These are phyloP conservation scores for Exophiala mesophila DNA, from an alignment of 2,329 filamentous ascomycete species.

Conservation along the genomic window DNA sequence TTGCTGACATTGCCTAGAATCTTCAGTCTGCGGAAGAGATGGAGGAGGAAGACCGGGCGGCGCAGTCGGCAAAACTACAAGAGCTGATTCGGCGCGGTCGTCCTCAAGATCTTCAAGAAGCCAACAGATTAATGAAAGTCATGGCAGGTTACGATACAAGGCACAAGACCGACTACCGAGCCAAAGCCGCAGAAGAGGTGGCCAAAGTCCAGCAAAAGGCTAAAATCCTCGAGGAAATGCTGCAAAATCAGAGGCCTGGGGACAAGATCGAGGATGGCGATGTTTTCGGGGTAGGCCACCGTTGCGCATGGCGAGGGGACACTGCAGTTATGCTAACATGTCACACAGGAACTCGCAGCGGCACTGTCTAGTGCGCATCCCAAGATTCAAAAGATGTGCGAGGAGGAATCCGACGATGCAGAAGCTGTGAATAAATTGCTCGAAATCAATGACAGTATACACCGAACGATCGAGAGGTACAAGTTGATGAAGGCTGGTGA, in stretches of 20 bases:
- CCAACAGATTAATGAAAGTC: slow-evolving; percentile 96
- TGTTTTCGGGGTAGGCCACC: slow-evolving; percentile 57
- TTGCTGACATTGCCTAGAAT: slow-evolving; percentile 55
- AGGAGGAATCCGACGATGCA: slow-evolving; percentile 94
- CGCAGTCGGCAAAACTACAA: slow-evolving; percentile 96
- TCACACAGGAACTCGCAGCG: slow-evolving; percentile 69
- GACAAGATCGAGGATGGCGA: slow-evolving; percentile 70
- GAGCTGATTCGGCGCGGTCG: slow-evolving; percentile 89
- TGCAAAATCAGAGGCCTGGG: slow-evolving; percentile 76
- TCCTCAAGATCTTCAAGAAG: slow-evolving; percentile 91
- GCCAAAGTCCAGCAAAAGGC: slow-evolving; percentile 95
- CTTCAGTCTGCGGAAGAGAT: slow-evolving; percentile 96
- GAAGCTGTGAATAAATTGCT: slow-evolving; percentile 93
- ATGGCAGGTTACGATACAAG: slow-evolving; percentile 97
- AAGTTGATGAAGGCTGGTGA: slow-evolving; percentile 96
- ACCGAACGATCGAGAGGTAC: slow-evolving; percentile 91
- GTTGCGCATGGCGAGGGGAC: background rate
- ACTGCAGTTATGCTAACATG: slow-evolving; percentile 14
- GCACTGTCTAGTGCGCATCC: slow-evolving; percentile 89
- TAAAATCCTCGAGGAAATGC: slow-evolving; percentile 81
- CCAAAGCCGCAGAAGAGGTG: slow-evolving; percentile 94
- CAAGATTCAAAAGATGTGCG: slow-evolving; percentile 99
- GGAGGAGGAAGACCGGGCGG: slow-evolving; percentile 92
- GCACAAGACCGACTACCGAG: slow-evolving; percentile 94
- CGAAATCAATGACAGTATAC: slow-evolving; percentile 98